Evolutionary conservation across 2,329 filamentous ascomycete species (phyloP).

Genomic region (Metarhizium robertsii): DNA sequence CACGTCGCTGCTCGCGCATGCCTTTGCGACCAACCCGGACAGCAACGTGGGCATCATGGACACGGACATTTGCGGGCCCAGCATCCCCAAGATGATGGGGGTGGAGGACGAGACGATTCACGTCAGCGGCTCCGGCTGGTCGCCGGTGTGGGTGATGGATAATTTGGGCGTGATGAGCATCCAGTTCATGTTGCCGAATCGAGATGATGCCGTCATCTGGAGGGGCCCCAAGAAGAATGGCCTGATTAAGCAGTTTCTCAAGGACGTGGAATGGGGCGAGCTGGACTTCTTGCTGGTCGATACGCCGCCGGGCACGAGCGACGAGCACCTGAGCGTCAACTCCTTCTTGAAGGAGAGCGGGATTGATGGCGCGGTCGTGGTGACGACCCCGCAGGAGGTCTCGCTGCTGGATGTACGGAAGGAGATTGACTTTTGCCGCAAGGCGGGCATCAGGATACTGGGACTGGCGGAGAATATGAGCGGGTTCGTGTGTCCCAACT

Average conservation of each 20-base stretch:
- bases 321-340: conserved; percentile 93
- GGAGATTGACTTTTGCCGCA: conserved; percentile 95
- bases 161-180: conserved; percentile 96
- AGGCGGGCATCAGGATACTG: conserved; percentile 80
- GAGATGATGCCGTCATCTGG: conserved; percentile 96
- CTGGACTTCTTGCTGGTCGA: conserved; percentile 90
- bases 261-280: conserved; percentile 96
- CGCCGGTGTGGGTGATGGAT: conserved; percentile 89
- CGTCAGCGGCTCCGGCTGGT: conserved; percentile 81
- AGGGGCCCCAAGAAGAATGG: conserved; percentile 97
- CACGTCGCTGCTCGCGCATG: conserved; percentile 77
- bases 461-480: conserved; percentile 98
- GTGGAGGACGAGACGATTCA: conserved; percentile 92
- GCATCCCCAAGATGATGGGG: conserved; percentile 98
- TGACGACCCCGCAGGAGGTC: conserved; percentile 94
- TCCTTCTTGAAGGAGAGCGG: conserved; percentile 83
- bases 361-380: conserved; percentile 85
- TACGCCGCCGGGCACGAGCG: conserved; percentile 88
- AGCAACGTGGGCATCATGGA: conserved; percentile 91
- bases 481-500: conserved; percentile 91
- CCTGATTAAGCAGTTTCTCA: conserved; percentile 93
- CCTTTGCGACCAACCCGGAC: conserved; percentile 72
- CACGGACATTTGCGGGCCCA: conserved; percentile 93
- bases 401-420: conserved; percentile 86
- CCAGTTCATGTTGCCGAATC: conserved; percentile 92